A percentile compares a stretch with the other conserved stretches of the same genome.
These are phyloP conservation scores for Talaromyces sp. DNA, from an alignment of 2,329 filamentous ascomycete genomes.

Conservation along the genomic window DNA sequence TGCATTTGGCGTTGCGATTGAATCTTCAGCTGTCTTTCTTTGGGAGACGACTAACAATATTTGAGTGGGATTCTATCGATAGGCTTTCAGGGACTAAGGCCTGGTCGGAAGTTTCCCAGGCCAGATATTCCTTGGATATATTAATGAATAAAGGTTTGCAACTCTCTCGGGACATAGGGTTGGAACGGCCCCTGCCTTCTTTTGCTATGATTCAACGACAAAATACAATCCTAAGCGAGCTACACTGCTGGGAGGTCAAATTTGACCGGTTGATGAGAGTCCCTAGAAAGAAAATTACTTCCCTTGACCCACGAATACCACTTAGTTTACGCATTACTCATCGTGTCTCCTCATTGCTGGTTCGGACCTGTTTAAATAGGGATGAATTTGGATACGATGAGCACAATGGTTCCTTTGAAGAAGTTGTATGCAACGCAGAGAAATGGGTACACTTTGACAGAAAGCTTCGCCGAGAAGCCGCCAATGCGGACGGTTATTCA, in stretches of 20 bases:
- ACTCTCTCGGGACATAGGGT: neutral
- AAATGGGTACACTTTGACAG: neutral
- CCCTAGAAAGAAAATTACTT: neutral
- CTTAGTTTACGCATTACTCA: neutral
- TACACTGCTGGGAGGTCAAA: neutral
- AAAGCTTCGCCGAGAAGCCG: neutral
- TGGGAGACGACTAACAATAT: constrained; percentile 9
- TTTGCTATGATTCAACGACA: neutral
- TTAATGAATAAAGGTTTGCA: neutral
- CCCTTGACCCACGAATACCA: neutral
- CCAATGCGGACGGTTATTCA: neutral
- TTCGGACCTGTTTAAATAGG: neutral
- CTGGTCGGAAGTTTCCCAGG: neutral
- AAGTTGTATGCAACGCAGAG: neutral
- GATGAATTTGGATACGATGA: neutral
- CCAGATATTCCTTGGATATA: neutral
- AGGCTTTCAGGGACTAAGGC: neutral
- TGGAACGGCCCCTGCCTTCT: neutral
- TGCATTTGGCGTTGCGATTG: constrained; percentile 14
- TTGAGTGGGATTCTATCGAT: constrained; percentile 4
- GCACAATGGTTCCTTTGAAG: neutral
- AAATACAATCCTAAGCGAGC: neutral
- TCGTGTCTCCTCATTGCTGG: neutral
- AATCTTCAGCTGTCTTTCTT: constrained; percentile 19
- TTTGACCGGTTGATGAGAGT: neutral